These are phyloP conservation scores for Nannizzia gypsea DNA, from an alignment of 2,329 filamentous ascomycete genomes.

Conservation along the genomic window DNA sequence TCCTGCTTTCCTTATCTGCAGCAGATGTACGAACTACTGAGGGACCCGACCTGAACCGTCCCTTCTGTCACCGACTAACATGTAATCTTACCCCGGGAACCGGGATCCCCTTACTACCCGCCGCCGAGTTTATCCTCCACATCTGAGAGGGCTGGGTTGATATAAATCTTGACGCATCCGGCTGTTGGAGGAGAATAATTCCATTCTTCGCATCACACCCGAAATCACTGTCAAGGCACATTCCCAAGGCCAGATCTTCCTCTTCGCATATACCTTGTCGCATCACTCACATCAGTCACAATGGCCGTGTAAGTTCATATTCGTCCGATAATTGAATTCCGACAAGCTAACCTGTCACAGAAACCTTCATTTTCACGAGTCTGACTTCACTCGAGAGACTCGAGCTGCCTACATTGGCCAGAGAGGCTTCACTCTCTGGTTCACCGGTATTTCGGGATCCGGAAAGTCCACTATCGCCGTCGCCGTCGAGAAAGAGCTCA, in stretches of 20 bases:
- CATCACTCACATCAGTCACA: neutral
- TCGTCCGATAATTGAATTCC: neutral
- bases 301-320: constrained; percentile 10
- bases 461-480: constrained; percentile 97
- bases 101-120: neutral
- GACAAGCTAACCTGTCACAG: constrained; percentile 18
- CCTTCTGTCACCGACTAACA: neutral
- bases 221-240: neutral
- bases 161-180: neutral
- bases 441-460: constrained; percentile 89
- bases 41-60: neutral
- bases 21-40: neutral
- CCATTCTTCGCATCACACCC: neutral
- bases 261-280: neutral
- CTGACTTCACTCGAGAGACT: constrained; percentile 29
- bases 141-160: neutral
- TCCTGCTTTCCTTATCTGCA: neutral
- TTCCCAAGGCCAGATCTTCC: neutral
- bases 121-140: neutral
- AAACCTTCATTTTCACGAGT: constrained; percentile 38
- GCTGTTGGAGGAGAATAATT: neutral
- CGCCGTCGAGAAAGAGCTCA: constrained; percentile 89
- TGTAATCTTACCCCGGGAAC: neutral
- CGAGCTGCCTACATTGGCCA: constrained; percentile 53
- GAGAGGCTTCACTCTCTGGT: constrained; percentile 89